phyloP scores from a whole-genome alignment of 352 stramenopile genomes.

The Phytopythium litorale region DNA sequence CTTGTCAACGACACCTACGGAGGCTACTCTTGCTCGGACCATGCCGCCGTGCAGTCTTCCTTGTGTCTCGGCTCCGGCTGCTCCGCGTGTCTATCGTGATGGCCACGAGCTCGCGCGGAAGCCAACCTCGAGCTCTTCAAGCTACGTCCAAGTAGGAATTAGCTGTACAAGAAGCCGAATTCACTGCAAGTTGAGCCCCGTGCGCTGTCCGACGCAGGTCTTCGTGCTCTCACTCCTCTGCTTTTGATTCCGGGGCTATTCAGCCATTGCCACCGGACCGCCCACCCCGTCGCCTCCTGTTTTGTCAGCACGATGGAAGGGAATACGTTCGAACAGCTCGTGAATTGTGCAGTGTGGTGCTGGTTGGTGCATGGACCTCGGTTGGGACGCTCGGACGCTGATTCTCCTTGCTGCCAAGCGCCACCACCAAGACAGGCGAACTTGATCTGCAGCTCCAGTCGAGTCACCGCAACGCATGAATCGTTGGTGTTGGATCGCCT shows the following conservation, averaged over 20 bases:
- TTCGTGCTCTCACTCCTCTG: conserved; percentile 35
- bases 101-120: background rate
- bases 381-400: background rate
- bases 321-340: conserved; percentile 1
- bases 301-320: conserved; percentile 23
- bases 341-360: background rate
- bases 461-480: background rate
- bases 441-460: no score
- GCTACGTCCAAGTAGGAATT: background rate
- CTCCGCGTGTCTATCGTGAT: background rate
- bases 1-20: conserved; percentile 46
- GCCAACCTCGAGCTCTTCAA: background rate
- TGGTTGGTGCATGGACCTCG: background rate
- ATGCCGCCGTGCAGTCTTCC: conserved; percentile 49
- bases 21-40: conserved; percentile 56
- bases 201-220: conserved; percentile 17
- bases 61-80: conserved; percentile 48
- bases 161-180: background rate
- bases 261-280: conserved; percentile 30
- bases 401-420: background rate
- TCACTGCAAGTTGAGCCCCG: no score
- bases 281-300: conserved; percentile 17
- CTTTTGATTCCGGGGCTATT: conserved; percentile 52
- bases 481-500: background rate
- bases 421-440: background rate